Conservation (phyloP, 305 asterid species). For the Fraxinus baroniana region DNA sequence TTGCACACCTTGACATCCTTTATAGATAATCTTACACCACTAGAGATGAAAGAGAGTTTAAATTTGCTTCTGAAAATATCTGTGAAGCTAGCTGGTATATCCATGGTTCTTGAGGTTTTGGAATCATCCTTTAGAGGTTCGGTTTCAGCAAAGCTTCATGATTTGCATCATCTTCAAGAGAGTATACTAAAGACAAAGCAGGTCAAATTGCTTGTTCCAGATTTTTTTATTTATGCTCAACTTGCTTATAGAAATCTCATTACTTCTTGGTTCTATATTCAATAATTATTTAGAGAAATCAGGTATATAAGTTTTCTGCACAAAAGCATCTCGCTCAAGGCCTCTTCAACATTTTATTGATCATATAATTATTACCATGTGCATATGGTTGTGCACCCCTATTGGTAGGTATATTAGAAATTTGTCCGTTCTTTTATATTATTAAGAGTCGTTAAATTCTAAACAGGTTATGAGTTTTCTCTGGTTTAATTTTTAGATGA, state of each 20-base stretch:
- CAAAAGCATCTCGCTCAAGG: conserved; percentile 2
- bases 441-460: conserved; percentile 7
- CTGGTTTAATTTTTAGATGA: conserved; percentile 5
- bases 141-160: conserved; percentile 66
- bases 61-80: conserved; percentile 62
- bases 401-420: background rate
- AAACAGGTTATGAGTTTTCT: background rate
- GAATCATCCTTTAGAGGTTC: conserved; percentile 83
- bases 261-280: conserved; percentile 7
- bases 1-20: conserved; percentile 53
- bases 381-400: background rate
- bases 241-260: conserved; percentile 2
- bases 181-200: conserved; percentile 78
- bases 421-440: conserved; percentile 2
- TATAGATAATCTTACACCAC: conserved; percentile 56
- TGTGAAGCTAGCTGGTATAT: conserved; percentile 67
- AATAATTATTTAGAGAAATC: conserved; percentile 9
- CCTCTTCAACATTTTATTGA: conserved; percentile 11
- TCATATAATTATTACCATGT: conserved; percentile 16
- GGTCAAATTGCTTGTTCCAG: conserved; percentile 43
- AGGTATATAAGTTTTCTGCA: conserved; percentile 1
- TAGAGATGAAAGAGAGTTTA: conserved; percentile 48
- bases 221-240: conserved; percentile 13
- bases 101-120: conserved; percentile 72
- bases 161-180: conserved; percentile 77